Evolutionary conservation across 306 rosid genomes (phyloP), one percentile per base, ranked within the genome.

Genomic region (Inga leiocalycina): DNA sequence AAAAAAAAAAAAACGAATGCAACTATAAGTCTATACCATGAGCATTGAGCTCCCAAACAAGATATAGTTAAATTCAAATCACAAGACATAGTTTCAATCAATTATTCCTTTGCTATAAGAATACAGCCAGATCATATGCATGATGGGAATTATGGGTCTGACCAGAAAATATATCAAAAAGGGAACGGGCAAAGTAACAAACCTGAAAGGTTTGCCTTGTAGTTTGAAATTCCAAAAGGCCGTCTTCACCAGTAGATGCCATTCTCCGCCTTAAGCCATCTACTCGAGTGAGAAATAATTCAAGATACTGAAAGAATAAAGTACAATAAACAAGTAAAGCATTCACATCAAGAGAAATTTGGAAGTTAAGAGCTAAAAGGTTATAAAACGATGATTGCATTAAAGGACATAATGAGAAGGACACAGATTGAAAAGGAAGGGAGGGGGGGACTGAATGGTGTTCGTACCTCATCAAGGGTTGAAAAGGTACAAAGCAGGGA

Each of bases 261-360:
- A 95, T 85, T 88, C 94, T 93, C 83, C 99, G 91, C 87, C 99
- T 91, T 87, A 96, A 86, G 84, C 99, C 91, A 87, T 96, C 99
- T 74, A 88, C 85, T 75, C 97, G 93, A 46, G 98, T 96, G 79
- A 93, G 94, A 87, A 90, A 93, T 86, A 96, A 86, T 84, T 93
- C 98, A 88, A 89, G 88, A 85, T 92, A 92, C 99, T 93, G 91
- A 86, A 86, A 79, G 79, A 84, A 82, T 67, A 54, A 54, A 43
- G 70, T 32, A 64, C 41, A 87, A 44, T 17, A 56, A 88, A 80
- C n/a, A 69, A 57, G 75, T 75, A 35, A 64, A 13, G 43, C n/a
- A 68, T 75, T 35, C 69, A 67, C 39, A 34, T 77, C 41, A 34
- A 43, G 27, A 85, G 34, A 71, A 70, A 67, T 49, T 12, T 27